phyloP scores from a whole-genome alignment of 805 yeast genomes.

The Ogataea parapolymorpha region DNA sequence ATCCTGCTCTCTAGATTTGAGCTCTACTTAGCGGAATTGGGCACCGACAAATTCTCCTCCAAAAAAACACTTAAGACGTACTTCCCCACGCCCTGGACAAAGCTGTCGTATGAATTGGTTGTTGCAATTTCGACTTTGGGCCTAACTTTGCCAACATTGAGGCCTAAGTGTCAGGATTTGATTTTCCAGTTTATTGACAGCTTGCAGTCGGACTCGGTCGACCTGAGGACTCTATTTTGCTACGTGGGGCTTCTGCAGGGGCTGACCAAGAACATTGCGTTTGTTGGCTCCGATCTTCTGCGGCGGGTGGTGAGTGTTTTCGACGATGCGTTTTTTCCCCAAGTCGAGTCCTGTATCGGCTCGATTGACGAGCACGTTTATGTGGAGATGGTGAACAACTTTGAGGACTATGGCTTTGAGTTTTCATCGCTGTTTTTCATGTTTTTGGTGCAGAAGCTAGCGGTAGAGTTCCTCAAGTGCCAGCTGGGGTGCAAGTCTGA shows the following conservation, averaged over 20 bases:
- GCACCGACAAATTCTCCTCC: conserved; percentile 39
- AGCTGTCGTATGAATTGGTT: conserved; percentile 35
- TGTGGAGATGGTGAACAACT: conserved; percentile 23
- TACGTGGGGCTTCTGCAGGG: conserved; percentile 32
- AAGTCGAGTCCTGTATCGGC: conserved; percentile 20
- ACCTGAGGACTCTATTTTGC: conserved; percentile 20
- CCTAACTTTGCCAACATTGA: conserved; percentile 16
- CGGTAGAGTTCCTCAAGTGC: conserved; percentile 23
- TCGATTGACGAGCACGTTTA: conserved; percentile 18
- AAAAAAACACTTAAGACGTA: conserved; percentile 25
- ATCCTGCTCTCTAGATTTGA: conserved; percentile 43
- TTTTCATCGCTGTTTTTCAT: conserved; percentile 31
- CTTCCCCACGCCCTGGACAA: conserved; percentile 42
- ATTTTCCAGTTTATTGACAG: conserved; percentile 11
- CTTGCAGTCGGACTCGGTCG: not conserved
- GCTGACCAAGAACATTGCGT: conserved; percentile 24
- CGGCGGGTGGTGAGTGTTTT: conserved; percentile 22
- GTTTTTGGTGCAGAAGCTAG: conserved; percentile 23
- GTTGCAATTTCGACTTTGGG: conserved; percentile 32
- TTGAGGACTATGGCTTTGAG: conserved; percentile 33
- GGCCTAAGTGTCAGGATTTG: conserved; percentile 5
- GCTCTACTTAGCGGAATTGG: conserved; percentile 44
- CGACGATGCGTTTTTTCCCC: conserved; percentile 27
- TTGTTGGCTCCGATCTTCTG: conserved; percentile 21
- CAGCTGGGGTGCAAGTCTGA: conserved; percentile 13